A percentile compares a stretch with the other conserved stretches of the same genome.
Evolutionary conservation across 495 filamentous ascomycete species (phyloP).

Genomic region (Penicillium goetzii): DNA sequence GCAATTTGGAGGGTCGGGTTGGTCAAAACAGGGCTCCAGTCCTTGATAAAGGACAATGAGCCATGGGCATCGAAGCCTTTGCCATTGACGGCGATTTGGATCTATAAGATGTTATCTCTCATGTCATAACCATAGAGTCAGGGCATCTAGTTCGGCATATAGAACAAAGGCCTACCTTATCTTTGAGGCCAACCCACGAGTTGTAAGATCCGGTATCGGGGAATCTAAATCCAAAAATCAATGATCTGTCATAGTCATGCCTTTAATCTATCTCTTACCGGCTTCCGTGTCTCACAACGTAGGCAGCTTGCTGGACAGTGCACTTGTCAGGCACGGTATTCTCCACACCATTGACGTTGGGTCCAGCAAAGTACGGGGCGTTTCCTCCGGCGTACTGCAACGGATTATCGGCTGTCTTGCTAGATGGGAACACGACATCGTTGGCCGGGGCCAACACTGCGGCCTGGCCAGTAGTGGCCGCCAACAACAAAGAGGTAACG

Average conservation of each 20-base stretch:
- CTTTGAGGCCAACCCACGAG: slow-evolving; percentile 52
- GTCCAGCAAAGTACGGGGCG: slow-evolving; percentile 58
- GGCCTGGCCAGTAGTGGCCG: slow-evolving; percentile 13
- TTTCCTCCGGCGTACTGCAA: slow-evolving; percentile 57
- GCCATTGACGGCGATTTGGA: slow-evolving; percentile 39
- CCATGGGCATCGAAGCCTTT: slow-evolving; percentile 46
- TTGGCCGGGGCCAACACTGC: slow-evolving; percentile 38
- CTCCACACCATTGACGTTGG: slow-evolving; percentile 57
- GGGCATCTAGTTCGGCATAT: background rate
- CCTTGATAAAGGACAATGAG: slow-evolving; percentile 49
- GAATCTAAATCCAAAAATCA: slow-evolving; percentile 11
- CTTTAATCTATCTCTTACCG: slow-evolving; percentile 37
- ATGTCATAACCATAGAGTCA: background rate
- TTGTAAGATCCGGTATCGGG: slow-evolving; percentile 58
- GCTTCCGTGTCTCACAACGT: slow-evolving; percentile 59
- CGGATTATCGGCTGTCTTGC: slow-evolving; percentile 34
- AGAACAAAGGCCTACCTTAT: slow-evolving; percentile 36
- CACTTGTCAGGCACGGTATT: slow-evolving; percentile 53
- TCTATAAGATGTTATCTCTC: slow-evolving; percentile 23
- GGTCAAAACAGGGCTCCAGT: slow-evolving; percentile 57
- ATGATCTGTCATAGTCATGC: background rate
- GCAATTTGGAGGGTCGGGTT: slow-evolving; percentile 53
- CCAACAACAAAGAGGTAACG: slow-evolving; percentile 17
- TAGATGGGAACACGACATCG: slow-evolving; percentile 43
- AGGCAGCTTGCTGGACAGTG: slow-evolving; percentile 57